phyloP scores from a whole-genome alignment of 352 stramenopile species.

The Phytopythium boreale region DNA sequence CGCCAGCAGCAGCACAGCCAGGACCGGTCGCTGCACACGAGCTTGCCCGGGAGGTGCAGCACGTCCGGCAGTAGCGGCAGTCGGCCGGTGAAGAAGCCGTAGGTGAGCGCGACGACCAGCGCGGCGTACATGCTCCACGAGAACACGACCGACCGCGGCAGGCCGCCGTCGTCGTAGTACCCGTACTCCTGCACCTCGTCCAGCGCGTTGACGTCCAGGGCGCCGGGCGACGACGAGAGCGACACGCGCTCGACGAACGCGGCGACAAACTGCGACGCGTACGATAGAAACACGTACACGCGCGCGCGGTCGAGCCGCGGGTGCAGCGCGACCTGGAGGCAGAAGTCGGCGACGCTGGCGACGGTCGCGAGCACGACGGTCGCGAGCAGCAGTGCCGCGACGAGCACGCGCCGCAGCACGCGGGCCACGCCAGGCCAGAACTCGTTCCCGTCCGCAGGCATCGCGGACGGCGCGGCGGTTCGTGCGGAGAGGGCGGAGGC shows the following conservation, averaged over 20 bases:
- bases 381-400: conserved; percentile 40
- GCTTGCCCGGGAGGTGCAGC: conserved; percentile 26
- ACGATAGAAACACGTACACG: conserved; percentile 65
- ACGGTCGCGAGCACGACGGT: conserved; percentile 54
- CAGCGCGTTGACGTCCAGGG: conserved; percentile 16
- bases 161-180: conserved; percentile 11
- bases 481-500: conserved; percentile 3
- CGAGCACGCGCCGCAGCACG: conserved; percentile 21
- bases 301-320: conserved; percentile 62
- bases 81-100: conserved; percentile 47
- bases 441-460: conserved; percentile 9
- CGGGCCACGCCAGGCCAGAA: conserved; percentile 14
- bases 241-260: conserved; percentile 22
- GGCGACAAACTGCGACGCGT: conserved; percentile 56
- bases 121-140: conserved; percentile 50
- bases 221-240: not conserved
- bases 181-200: conserved; percentile 48
- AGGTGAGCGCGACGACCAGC: conserved; percentile 44
- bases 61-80: conserved; percentile 55
- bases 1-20: conserved; percentile 29
- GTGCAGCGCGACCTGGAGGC: conserved; percentile 66
- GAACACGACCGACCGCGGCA: conserved; percentile 49
- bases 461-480: conserved; percentile 6
- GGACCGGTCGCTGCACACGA: conserved; percentile 6
- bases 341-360: conserved; percentile 68